Evolutionary conservation across 495 filamentous ascomycete genomes (phyloP).

Genomic region (Penicillium atrosanguineum): DNA sequence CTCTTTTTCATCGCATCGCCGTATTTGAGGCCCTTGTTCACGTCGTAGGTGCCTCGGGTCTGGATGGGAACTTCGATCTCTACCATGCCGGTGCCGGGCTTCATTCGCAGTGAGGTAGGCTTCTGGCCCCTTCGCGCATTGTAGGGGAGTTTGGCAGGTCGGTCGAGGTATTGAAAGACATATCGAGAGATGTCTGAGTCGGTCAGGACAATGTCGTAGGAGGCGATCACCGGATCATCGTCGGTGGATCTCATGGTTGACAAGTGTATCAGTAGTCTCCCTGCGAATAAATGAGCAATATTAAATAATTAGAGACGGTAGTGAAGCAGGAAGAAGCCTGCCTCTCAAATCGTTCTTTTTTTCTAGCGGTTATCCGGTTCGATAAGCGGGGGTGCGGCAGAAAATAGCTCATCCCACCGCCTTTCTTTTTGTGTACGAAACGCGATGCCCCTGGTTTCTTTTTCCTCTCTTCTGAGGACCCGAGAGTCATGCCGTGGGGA

Average conservation of each 20-base stretch:
- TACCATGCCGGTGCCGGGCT: constrained; percentile 64
- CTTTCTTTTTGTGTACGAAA: background rate
- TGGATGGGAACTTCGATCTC: constrained; percentile 72
- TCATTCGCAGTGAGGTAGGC: constrained; percentile 62
- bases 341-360: background rate
- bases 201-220: constrained; percentile 63
- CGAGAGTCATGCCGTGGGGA: constrained; percentile 5
- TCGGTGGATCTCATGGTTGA: constrained; percentile 26
- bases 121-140: constrained; percentile 49
- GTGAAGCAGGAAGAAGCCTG: background rate
- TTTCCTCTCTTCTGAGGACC: background rate
- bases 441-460: background rate
- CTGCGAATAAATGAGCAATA: background rate
- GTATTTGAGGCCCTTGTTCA: constrained; percentile 60
- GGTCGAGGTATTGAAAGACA: constrained; percentile 69
- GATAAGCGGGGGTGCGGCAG: constrained; percentile 18
- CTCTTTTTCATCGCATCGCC: constrained; percentile 64
- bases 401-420: constrained; percentile 11
- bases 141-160: constrained; percentile 51
- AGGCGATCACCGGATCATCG: constrained; percentile 55
- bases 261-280: background rate
- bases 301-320: background rate
- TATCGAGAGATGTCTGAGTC: constrained; percentile 50
- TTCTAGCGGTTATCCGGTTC: constrained; percentile 6
- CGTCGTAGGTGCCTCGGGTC: constrained; percentile 60